These are phyloP conservation scores for Casuarina glauca DNA, from an alignment of 306 rosid species.

Conservation along the genomic window DNA sequence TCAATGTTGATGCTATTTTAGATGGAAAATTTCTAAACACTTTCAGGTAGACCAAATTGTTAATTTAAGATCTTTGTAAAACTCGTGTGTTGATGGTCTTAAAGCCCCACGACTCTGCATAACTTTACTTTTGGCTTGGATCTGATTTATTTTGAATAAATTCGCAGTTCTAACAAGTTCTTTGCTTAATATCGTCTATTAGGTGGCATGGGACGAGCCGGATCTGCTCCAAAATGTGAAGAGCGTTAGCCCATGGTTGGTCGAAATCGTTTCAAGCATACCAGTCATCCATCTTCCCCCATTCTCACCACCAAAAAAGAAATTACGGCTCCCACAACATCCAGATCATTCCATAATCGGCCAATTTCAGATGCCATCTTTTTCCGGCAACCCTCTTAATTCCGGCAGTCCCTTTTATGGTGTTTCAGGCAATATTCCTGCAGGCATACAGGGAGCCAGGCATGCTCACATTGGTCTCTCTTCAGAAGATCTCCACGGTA, in stretches of 20 bases:
- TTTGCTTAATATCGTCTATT: slow-evolving; percentile 24
- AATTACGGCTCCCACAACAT: slow-evolving; percentile 49
- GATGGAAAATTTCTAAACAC: neutral
- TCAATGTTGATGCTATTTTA: neutral
- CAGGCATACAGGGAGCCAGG: slow-evolving; percentile 99
- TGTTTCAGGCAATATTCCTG: slow-evolving; percentile 48
- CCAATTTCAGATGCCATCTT: slow-evolving; percentile 63
- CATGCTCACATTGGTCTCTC: slow-evolving; percentile 80
- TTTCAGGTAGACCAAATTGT: neutral
- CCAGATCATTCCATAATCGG: slow-evolving; percentile 56
- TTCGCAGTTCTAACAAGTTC: slow-evolving; percentile 18
- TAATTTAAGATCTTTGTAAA: neutral
- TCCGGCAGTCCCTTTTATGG: slow-evolving; percentile 47
- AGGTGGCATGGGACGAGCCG: slow-evolving; percentile 98
- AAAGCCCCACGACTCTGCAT: neutral
- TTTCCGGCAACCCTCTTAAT: slow-evolving; percentile 48
- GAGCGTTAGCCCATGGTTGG: slow-evolving; percentile 93
- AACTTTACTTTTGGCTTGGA: slow-evolving; percentile 10
- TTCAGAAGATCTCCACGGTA: slow-evolving; percentile 59
- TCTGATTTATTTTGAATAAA: slow-evolving; percentile 1
- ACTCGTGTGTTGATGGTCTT: neutral
- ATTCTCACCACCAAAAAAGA: slow-evolving; percentile 78
- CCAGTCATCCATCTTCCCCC: slow-evolving; percentile 74
- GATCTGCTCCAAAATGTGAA: slow-evolving; percentile 92
- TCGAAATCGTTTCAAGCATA: slow-evolving; percentile 73